Conservation (phyloP, 805 yeast species). For the Starmerella vitae region DNA sequence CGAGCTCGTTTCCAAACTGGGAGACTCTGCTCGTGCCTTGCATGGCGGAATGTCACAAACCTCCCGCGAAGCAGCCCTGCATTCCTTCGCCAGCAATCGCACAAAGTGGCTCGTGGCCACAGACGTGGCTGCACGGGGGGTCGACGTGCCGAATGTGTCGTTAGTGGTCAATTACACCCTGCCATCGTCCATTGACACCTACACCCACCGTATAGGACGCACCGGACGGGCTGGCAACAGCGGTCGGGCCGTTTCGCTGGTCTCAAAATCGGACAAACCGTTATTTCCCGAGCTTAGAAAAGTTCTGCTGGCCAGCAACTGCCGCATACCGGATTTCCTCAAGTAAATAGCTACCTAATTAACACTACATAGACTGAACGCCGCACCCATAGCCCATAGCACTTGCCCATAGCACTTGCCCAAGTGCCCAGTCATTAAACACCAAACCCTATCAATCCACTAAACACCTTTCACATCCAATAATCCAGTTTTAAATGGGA, state of each 20-base stretch:
- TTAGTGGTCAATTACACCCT: constrained; percentile 78
- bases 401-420: no score
- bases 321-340: constrained; percentile 1
- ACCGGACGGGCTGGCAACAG: constrained; percentile 87
- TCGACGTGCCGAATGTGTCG: constrained; percentile 78
- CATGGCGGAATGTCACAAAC: constrained; percentile 85
- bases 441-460: neutral
- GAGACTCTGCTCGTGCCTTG: constrained; percentile 44
- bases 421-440: neutral
- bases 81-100: constrained; percentile 40
- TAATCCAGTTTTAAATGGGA: constrained; percentile 2
- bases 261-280: constrained; percentile 23
- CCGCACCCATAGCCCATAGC: no score
- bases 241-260: constrained; percentile 66
- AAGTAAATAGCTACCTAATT: neutral
- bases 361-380: neutral
- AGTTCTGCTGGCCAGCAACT: constrained; percentile 5
- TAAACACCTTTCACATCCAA: constrained; percentile 9
- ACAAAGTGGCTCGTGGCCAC: constrained; percentile 71
- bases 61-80: constrained; percentile 66
- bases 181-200: constrained; percentile 65
- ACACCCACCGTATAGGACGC: constrained; percentile 87
- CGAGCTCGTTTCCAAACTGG: constrained; percentile 41
- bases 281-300: constrained; percentile 14
- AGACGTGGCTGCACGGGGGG: constrained; percentile 91